A percentile compares a stretch with the other conserved stretches of the same genome.
phyloP scores from a whole-genome alignment of 148 eudicot genomes.

The Diospyros lotus region DNA sequence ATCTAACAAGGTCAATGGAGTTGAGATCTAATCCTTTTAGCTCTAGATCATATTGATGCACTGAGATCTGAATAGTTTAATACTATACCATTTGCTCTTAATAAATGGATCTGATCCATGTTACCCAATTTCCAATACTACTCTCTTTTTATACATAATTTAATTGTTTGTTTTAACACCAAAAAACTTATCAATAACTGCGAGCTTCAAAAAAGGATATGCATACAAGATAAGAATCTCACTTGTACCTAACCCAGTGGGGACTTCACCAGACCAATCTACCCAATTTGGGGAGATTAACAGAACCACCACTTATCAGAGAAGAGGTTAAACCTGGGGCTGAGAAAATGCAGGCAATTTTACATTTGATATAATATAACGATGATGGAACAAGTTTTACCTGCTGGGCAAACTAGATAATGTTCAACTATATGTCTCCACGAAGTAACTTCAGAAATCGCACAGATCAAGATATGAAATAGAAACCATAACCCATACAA shows the following conservation, averaged over 20 bases:
- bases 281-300: background rate
- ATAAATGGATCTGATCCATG: background rate
- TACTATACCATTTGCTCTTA: background rate
- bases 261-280: background rate
- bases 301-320: background rate
- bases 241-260: slow-evolving; percentile 2
- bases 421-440: background rate
- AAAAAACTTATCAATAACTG: background rate
- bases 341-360: background rate
- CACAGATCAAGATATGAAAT: too few species aligned
- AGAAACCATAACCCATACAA: too few species aligned
- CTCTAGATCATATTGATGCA: background rate
- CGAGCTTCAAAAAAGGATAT: background rate
- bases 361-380: background rate
- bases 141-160: background rate
- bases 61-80: slow-evolving; percentile 1
- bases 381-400: background rate
- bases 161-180: background rate
- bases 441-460: too few species aligned
- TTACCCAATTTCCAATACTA: background rate
- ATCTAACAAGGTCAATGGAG: background rate
- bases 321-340: background rate
- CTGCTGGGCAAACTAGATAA: background rate
- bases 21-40: background rate
- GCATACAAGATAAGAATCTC: background rate